Evolutionary conservation across 1,284 basidiomycete genomes (phyloP).

Genomic region (Cutaneotrichosporon cutaneum): DNA sequence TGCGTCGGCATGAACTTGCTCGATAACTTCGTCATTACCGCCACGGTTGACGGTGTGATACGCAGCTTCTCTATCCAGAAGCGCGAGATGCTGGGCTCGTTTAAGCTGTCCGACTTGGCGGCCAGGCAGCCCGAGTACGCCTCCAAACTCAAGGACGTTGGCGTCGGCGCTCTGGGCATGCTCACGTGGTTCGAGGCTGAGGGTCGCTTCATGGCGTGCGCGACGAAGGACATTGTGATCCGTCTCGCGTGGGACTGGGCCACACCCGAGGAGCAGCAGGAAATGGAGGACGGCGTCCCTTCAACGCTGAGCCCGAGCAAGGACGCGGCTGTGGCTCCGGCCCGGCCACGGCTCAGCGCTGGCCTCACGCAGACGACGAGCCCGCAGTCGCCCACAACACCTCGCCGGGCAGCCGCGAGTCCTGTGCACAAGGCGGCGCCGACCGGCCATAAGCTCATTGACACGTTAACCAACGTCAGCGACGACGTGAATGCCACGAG

Average conservation of each 20-base stretch:
- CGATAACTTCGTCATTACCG: conserved; percentile 68
- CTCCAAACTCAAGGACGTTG: conserved; percentile 67
- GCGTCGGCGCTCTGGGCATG: conserved; percentile 46
- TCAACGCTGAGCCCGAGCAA: neutral
- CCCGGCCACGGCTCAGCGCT: neutral
- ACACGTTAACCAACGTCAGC: conserved; percentile 1
- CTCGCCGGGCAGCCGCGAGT: neutral
- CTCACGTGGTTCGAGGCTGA: conserved; percentile 83
- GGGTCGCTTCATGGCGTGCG: conserved; percentile 87
- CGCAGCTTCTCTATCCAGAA: conserved; percentile 82
- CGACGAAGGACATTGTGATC: conserved; percentile 80
- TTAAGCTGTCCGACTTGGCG: conserved; percentile 78
- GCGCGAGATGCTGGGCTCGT: conserved; percentile 88
- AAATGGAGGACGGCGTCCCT: conserved; percentile 4
- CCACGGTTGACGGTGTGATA: conserved; percentile 88
- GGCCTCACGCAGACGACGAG: neutral
- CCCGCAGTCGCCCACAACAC: neutral
- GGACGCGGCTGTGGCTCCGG: neutral
- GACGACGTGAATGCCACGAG: conserved; percentile 11
- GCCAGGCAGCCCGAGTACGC: conserved; percentile 60
- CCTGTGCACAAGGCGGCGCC: neutral
- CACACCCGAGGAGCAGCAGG: conserved; percentile 43
- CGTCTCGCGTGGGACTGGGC: conserved; percentile 80
- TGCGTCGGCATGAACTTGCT: conserved; percentile 87
- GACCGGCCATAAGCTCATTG: neutral